Evolutionary conservation across 768 basidiomycete genomes (phyloP), one percentile per base, ranked within the genome.

Genomic region (Dioszegia hungarica): DNA sequence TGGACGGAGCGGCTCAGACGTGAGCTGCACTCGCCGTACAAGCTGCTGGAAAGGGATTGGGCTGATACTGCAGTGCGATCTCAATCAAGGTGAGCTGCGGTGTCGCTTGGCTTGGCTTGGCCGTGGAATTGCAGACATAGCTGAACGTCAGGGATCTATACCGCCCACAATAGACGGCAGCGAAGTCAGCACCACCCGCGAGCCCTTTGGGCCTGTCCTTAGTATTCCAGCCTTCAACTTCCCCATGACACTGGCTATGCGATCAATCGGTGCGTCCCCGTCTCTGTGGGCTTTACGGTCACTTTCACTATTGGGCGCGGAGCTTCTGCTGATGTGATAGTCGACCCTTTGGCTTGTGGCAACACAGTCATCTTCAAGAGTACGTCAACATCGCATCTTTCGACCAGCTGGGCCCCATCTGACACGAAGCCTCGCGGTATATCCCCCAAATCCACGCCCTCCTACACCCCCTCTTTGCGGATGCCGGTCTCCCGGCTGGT

Each of bases 401-500:
- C 3, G 33, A 9, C 45, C n/a, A 17, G n/a, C 5, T 6, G 40
- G n/a, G n/a, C n/a, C n/a, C n/a, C n/a, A n/a, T n/a, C 39, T 44
- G 29, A 54, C 9, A 39, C 3, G 2, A 28, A 66, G 75, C 77
- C 9, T 73, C 70, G 22, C 70, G 72, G 22, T 59, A 71, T 39
- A 67, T 70, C 14, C 79, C 79, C 2, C 64, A 68, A 20, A 55
- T 70, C 1, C 77, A 77, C 45, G 53, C 61, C 27, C 59, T 71
- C 27, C 60, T 78, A 9, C 76, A 73, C 14, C 63, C 77, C 20
- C 54, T 79, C 22, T 73, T 79, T 61, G 55, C 61, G 27, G 76
- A 80, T 68, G 85, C 85, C 0, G 85, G 85, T 1, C 70, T 87
- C 0, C 85, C 85, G 4, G 69, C 75, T 15, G 84, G 84, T 5